Conservation (phyloP, 768 basidiomycete genomes). For the Boletus sp. region DNA sequence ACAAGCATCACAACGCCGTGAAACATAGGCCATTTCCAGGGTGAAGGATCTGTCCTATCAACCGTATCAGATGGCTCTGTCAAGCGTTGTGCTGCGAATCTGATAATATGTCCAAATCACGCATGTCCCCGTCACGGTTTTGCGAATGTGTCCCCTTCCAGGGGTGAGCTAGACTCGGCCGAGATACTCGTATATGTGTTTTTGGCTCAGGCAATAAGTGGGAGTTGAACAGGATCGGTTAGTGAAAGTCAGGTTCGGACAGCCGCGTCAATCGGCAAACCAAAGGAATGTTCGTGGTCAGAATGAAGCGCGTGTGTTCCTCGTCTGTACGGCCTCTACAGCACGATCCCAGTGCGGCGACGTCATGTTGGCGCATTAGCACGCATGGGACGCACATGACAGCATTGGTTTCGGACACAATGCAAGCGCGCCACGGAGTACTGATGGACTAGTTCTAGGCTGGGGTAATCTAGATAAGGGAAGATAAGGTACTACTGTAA, state of each 20-base stretch:
- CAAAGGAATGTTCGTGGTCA: neutral
- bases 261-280: conserved; percentile 3
- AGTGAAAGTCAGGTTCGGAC: neutral
- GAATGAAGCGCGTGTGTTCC: conserved; percentile 4
- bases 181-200: neutral
- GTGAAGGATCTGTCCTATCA: conserved; percentile 21
- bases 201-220: neutral
- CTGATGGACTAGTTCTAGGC: conserved; percentile 13
- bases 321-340: neutral
- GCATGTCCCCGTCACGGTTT: conserved; percentile 2
- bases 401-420: conserved; percentile 8
- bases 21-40: conserved; percentile 16
- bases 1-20: conserved; percentile 19
- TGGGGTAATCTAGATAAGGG: conserved; percentile 29
- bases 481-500: conserved; percentile 19
- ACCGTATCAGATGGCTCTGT: conserved; percentile 29
- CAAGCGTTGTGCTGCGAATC: conserved; percentile 14
- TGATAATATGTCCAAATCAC: conserved; percentile 4
- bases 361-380: neutral
- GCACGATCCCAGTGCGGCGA: neutral
- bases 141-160: neutral
- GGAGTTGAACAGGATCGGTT: neutral
- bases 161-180: neutral
- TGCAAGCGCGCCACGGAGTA: neutral
- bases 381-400: conserved; percentile 7